Conservation (phyloP, 108 stramenopile species). For the Fragilaria radians region DNA sequence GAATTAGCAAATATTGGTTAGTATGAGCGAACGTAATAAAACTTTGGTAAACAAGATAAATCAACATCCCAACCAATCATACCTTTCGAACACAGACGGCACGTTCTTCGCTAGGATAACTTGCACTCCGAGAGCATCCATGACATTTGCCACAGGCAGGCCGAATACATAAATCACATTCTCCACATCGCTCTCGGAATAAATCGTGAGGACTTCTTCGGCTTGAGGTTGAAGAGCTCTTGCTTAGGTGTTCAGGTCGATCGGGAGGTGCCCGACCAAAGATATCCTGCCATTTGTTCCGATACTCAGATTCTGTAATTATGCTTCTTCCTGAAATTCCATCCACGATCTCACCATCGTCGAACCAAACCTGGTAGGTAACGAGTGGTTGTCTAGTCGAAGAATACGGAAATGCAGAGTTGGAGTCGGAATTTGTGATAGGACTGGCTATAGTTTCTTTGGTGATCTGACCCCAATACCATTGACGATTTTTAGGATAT, state of each 20-base stretch:
- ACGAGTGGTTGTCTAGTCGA: not conserved
- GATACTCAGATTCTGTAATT: not conserved
- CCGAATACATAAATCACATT: not conserved
- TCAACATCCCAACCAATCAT: not conserved
- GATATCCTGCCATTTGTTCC: not conserved
- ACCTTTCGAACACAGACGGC: not conserved
- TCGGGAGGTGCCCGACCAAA: not conserved
- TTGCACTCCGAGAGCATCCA: not conserved
- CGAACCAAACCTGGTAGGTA: not conserved
- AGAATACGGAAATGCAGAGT: not conserved
- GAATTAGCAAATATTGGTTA: too few species aligned
- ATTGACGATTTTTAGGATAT: not conserved
- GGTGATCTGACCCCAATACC: constrained; percentile 1
- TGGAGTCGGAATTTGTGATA: not conserved
- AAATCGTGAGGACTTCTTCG: not conserved
- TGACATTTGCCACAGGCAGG: not conserved
- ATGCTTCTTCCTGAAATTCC: not conserved
- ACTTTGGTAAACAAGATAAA: not conserved
- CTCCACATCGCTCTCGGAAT: not conserved
- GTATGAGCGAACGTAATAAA: too few species aligned
- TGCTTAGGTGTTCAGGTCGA: not conserved
- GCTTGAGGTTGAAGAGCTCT: not conserved
- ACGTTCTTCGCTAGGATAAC: not conserved
- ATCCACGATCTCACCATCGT: not conserved
- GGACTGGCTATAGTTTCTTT: not conserved